phyloP scores from a whole-genome alignment of 352 stramenopile species.

The Globisporangium sylvaticum region DNA sequence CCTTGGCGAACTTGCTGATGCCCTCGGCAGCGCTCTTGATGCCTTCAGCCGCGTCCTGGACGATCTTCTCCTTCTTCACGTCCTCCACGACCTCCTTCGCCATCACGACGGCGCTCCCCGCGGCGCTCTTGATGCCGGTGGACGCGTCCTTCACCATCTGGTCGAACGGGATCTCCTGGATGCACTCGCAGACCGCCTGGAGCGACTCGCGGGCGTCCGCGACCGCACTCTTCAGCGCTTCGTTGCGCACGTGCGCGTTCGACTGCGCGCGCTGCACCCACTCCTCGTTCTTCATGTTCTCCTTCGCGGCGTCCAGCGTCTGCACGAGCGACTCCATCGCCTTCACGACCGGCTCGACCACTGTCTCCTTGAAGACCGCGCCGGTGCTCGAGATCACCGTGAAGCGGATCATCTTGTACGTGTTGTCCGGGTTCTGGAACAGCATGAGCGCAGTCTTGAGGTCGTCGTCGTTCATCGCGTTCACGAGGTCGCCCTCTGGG shows the following conservation, averaged over 20 bases:
- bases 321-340: constrained; percentile 75
- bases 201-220: constrained; percentile 53
- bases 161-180: constrained; percentile 83
- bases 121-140: constrained; percentile 9
- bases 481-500: constrained; percentile 61
- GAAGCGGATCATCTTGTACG: constrained; percentile 58
- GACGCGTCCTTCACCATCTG: constrained; percentile 66
- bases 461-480: constrained; percentile 57
- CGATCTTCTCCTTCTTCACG: constrained; percentile 12
- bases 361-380: constrained; percentile 69
- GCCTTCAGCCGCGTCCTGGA: constrained; percentile 7
- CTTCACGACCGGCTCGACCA: constrained; percentile 67
- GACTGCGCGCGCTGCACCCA: constrained; percentile 38
- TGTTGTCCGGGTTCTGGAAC: constrained; percentile 32
- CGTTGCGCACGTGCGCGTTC: constrained; percentile 38
- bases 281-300: constrained; percentile 73
- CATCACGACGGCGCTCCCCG: constrained; percentile 3
- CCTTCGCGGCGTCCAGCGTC: constrained; percentile 66
- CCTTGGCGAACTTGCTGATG: constrained; percentile 13
- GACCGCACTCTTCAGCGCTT: constrained; percentile 48
- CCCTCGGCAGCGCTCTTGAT: constrained; percentile 12
- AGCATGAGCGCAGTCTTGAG: constrained; percentile 59
- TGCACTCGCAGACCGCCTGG: constrained; percentile 33
- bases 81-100: constrained; percentile 8
- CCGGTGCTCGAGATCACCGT: constrained; percentile 48